A percentile compares a stretch with the other conserved stretches of the same genome.
Evolutionary conservation across 202 grass and related monocot species (phyloP).

Genomic region (Musa balbisiana): DNA sequence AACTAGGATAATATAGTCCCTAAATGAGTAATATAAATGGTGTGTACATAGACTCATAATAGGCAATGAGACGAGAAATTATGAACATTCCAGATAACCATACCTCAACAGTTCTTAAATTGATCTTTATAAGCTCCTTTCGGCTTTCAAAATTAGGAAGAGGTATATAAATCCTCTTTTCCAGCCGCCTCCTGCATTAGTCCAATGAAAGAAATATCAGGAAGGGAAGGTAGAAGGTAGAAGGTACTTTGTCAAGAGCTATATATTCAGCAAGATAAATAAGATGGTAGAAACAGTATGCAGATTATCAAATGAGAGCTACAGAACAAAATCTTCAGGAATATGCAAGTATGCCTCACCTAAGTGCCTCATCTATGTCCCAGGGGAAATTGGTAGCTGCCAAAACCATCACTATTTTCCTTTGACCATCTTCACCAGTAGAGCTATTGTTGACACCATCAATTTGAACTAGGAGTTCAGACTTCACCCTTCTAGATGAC

Average conservation of each 20-base stretch:
- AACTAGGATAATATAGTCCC: too few species aligned
- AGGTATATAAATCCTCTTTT: conserved; percentile 98
- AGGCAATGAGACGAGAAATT: neutral
- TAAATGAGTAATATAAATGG: neutral
- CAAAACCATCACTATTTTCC: conserved; percentile 97
- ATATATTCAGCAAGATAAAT: neutral
- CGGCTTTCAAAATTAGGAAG: conserved; percentile 94
- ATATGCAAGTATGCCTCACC: conserved; percentile 27
- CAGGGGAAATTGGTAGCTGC: conserved; percentile 98
- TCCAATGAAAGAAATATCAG: neutral
- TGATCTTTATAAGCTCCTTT: conserved; percentile 96
- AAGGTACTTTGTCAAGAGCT: too few species aligned
- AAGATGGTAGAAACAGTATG: neutral
- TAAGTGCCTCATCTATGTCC: conserved; percentile 99
- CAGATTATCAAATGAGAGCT: neutral
- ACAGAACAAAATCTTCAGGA: neutral
- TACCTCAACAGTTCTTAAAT: conserved; percentile 97
- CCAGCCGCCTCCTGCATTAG: conserved; percentile 70
- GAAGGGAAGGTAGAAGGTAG: neutral
- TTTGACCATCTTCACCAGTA: conserved; percentile 88
- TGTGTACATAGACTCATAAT: neutral
- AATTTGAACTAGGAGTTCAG: conserved; percentile 97
- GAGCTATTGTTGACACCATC: conserved; percentile 94
- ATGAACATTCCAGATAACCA: neutral
- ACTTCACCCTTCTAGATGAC: conserved; percentile 97